Percentiles rank a stretch among this genome's conserved stretches.
phyloP scores from a whole-genome alignment of 768 basidiomycete species.

The Leccinum variicolor region DNA sequence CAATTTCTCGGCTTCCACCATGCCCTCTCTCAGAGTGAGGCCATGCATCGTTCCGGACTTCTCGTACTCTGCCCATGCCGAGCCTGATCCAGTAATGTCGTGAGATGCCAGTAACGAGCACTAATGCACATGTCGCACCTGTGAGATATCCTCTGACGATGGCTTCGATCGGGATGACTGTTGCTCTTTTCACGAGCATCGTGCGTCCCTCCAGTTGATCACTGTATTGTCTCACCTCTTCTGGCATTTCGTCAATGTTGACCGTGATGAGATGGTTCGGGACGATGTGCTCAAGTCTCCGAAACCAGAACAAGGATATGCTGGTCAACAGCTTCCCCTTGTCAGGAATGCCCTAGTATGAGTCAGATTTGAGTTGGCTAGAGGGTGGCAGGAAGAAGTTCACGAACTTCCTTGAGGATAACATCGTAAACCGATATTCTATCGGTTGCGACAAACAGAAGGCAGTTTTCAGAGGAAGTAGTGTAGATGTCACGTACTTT shows the following conservation, averaged over 20 bases:
- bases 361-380: neutral
- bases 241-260: conserved; percentile 77
- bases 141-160: conserved; percentile 96
- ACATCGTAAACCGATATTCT: conserved; percentile 97
- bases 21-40: conserved; percentile 71
- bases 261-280: conserved; percentile 88
- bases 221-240: conserved; percentile 68
- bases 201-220: conserved; percentile 77
- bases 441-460: conserved; percentile 94
- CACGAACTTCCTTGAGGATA: conserved; percentile 84
- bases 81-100: conserved; percentile 52
- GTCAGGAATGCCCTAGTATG: conserved; percentile 80
- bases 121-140: conserved; percentile 46
- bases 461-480: conserved; percentile 61
- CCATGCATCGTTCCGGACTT: conserved; percentile 85
- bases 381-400: neutral
- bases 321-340: conserved; percentile 89
- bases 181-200: conserved; percentile 90
- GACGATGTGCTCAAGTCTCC: conserved; percentile 71
- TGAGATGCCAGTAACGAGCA: conserved; percentile 7
- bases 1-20: conserved; percentile 79
- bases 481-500: conserved; percentile 97
- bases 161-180: conserved; percentile 88
- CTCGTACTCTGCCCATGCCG: conserved; percentile 94
- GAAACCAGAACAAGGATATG: conserved; percentile 95